Base-by-base conservation (phyloP, 768 basidiomycete genomes). In the Coprinopsis cinerea region DNA sequence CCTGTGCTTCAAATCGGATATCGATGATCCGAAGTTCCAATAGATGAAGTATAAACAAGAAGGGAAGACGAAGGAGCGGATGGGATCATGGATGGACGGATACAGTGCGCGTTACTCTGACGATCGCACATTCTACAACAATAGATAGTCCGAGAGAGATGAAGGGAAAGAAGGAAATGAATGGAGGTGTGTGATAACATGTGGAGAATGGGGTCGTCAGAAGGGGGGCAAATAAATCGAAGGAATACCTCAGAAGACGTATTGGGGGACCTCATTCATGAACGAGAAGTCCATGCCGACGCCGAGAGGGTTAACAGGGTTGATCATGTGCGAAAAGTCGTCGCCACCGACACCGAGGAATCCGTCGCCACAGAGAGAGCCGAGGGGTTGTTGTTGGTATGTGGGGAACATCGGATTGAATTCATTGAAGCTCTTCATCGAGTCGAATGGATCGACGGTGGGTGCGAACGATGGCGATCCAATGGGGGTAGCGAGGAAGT, bases 181-280 rank as follows among this genome's bases (percentile, higher is more conserved):
- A 4, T 13, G n/a, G 6, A 23, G 4, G 44, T 9, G 44, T 10
- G 10, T 10, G 42, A 26, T 23, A 26, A 26, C 17, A 26, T 7
- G 17, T 26, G 23, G 18, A 5, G 37, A 10, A 23, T 7, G 25
- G 20, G 4, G 11, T 9, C 13, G 11, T 27, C 42, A 22, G 40
- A 28, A 14, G 34, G 27, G 23, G 25, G 26, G 25, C n/a, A 10
- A 28, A 25, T 10, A 11, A 15, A 22, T n/a, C 18, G 13, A 32
- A 6, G 28, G 10, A 32, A 18, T n/a, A 18, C 24, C 18, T 50
- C 42, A 50, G 49, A 44, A 52, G 49, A 59, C 56, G 53, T 64
- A 66, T 43, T 64, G 62, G 28, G 66, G 63, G 36, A 66, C 54
- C n/a, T 64, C 58, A 52, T 60, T 57, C 63, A 72, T 64, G 63